Evolutionary conservation across 441 rosid species (phyloP), one percentile per base, ranked within the genome.

Genomic region (Populus trichocarpa): DNA sequence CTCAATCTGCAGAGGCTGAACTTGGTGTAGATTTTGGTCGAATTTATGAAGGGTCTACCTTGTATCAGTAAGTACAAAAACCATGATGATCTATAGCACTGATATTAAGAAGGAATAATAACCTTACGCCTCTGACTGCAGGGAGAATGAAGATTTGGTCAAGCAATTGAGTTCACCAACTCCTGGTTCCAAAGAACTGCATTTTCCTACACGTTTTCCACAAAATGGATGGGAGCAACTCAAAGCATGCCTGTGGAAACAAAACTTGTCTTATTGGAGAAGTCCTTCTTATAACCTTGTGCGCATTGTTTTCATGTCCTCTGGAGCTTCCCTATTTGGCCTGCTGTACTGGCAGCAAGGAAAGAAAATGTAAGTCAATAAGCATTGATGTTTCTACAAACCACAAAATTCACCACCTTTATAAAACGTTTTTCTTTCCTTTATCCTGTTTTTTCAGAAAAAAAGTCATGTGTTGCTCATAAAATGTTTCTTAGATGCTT

Each of bases 101-200:
- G 6, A 46, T 46, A 46, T 46, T 46, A 13, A 14, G 20, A 46
- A 46, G 57, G 57, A 46, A 46, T 14, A 46, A 46, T 46, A 46
- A 46, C 13, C 20, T 4, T 46, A 14, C 57, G 1, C 20, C 1
- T 46, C 57, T 46, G 57, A 46, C 57, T 46, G 74, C 84, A 92
- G 98, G 86, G 85, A 89, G 83, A 93, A 88, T 85, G 91, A 92
- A 85, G 89, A 86, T 13, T 83, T 92, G 66, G 92, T 91, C 12
- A 86, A 86, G 57, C 92, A 93, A 80, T 63, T 93, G 65, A 90
- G 97, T 82, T 80, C 86, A 9, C 97, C 97, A 1, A 89, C 78
- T 36, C 75, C 78, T 32, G 81, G 75, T 22, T 77, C 81, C n/a
- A 74, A 22, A 89, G 77, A 96, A 79, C 88, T 96, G 30, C 87